Evolutionary conservation across 2,329 filamentous ascomycete genomes (phyloP).

Genomic region (Aspergillaceae sp.): DNA sequence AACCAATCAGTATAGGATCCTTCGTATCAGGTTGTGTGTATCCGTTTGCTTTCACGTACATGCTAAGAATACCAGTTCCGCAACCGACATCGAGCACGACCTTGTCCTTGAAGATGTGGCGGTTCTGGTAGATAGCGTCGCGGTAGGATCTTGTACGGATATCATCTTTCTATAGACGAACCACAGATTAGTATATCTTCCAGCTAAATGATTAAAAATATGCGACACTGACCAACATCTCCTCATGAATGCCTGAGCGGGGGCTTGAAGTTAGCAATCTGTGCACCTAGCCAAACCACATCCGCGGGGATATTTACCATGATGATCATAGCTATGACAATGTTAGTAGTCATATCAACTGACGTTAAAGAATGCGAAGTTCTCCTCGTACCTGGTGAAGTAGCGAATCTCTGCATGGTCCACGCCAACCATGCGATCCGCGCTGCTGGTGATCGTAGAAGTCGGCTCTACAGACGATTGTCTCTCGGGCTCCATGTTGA

Average conservation of each 20-base stretch:
- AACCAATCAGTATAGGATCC: constrained; percentile 10
- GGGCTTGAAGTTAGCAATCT: constrained; percentile 17
- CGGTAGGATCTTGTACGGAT: constrained; percentile 94
- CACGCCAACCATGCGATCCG: constrained; percentile 50
- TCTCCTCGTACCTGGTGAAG: constrained; percentile 73
- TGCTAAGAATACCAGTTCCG: constrained; percentile 95
- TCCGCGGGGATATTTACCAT: constrained; percentile 56
- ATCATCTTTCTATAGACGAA: constrained; percentile 73
- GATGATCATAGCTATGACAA: constrained; percentile 78
- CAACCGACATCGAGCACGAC: constrained; percentile 95
- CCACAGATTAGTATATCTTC: constrained; percentile 1
- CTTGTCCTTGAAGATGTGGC: constrained; percentile 85
- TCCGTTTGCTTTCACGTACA: constrained; percentile 49
- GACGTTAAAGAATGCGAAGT: not conserved
- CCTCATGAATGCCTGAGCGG: constrained; percentile 77
- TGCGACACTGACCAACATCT: constrained; percentile 74
- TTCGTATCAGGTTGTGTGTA: not conserved
- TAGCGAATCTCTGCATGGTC: constrained; percentile 97
- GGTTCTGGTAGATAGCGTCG: constrained; percentile 95
- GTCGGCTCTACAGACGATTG: constrained; percentile 14
- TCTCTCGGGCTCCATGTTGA: constrained; percentile 11
- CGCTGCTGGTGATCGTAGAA: constrained; percentile 31
- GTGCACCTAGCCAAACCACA: constrained; percentile 9
- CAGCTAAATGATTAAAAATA: not conserved
- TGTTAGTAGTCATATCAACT: constrained; percentile 10